Evolutionary conservation across 306 rosid species (phyloP), one percentile per base, ranked within the genome.

Genomic region (Luffa acutangula): DNA sequence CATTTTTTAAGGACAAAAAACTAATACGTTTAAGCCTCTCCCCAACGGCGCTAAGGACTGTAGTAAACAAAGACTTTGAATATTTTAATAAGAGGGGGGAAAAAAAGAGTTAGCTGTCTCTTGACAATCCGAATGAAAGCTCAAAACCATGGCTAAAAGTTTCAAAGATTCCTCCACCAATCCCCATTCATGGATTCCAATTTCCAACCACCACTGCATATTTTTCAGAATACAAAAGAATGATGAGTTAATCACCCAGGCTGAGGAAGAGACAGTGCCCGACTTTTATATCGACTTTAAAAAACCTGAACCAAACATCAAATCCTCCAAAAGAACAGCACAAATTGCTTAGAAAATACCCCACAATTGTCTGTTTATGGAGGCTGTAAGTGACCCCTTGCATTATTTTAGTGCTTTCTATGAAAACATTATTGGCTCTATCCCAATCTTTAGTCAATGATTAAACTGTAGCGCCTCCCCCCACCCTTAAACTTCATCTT

Each of bases 281-380:
- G 79, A 89, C 87, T 86, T 78, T 85, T 83, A 83, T 72, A 81
- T 79, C 15, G 73, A 49, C 31, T 34, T 46, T 60, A 67, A 80
- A 85, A 76, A 69, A 51, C 86, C n/a, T 79, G 37, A 83, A 91
- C 80, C 83, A 88, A 88, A 89, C 96, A 89, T 82, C 90, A 88
- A 84, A 87, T 87, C 88, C 59, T 89, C 96, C 96, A 93, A 93
- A 86, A 75, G 20, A 88, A 84, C 96, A 90, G 92, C 94, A 85
- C 93, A 80, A 75, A 80, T 89, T 77, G 81, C 85, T 85, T 81
- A 80, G 84, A 84, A 90, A 90, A 86, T 89, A 92, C 87, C 98
- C 82, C 79, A 85, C 41, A 9, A n/a, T 88, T 89, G 97, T 92
- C 96, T 71, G 79, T 78, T 86, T 66, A 66, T 36, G 31, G 42